Base-by-base conservation (phyloP, 495 filamentous ascomycete genomes). In the Chaetomium tenue region DNA sequence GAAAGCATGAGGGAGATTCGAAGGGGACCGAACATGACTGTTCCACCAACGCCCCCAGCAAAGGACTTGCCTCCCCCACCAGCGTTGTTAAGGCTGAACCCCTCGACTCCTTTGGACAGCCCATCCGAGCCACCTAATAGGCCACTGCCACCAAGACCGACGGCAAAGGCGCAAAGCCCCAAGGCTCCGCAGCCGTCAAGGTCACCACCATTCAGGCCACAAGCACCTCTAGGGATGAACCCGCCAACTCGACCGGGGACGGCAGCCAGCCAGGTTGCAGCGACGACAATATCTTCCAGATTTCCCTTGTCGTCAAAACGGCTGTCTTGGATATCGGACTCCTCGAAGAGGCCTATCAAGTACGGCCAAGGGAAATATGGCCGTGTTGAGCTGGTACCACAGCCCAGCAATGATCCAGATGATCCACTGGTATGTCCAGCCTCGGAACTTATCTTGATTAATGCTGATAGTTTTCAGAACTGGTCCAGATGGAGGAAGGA, bases 401-500 rank as follows among this genome's bases (percentile, higher is more conserved):
- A 79, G 48, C 80, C 81, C 2, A 83, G 80, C 54, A 76, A 80
- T 46, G 74, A 81, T 53, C 75, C 70, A 11, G 75, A 79, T 52
- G 82, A 84, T 61, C 82, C 82, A 52, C 61, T 83, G 63, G 80
- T 81, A 76, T 53, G 75, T 65, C 39, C 33, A 5, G 25, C 1
- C 22, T 22, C 5, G 28, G 5, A 7, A 3, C 23, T 20, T 23
- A 47, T 15, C 4, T 22, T 2, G 25, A 13, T 15, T n/a, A 25
- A 26, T 15, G 22, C 42, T 63, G 25, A 58, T 50, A 23, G 67
- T 50, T 50, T 18, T 16, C 58, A 83, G 73, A 84, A 83, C 70
- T 84, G 81, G 82, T 74, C 77, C 9, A 53, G 58, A 22, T 81
- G 78, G 79, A 78, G 77, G 52, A 83, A 82, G 61, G 78, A 83